Conservation (phyloP, 1,284 basidiomycete species). For the Takashimella koratensis region DNA sequence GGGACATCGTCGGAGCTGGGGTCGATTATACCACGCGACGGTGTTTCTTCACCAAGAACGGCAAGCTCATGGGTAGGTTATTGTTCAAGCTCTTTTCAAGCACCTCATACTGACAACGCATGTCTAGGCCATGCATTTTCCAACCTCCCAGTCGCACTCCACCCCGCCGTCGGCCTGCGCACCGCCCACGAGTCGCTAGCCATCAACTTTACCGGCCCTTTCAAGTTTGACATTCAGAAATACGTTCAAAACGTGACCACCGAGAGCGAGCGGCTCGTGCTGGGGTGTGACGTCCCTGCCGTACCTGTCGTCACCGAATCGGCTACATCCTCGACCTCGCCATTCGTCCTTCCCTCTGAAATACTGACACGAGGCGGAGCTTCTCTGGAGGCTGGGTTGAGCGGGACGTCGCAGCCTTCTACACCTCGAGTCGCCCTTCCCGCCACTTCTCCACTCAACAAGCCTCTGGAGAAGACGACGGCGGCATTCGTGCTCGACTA, state of each 20-base stretch:
- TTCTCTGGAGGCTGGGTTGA: too few species aligned
- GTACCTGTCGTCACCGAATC: slow-evolving; percentile 9
- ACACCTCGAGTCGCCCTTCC: slow-evolving; percentile 2
- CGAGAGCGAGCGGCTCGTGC: slow-evolving; percentile 48
- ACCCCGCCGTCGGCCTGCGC: slow-evolving; percentile 81
- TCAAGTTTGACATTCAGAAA: slow-evolving; percentile 81
- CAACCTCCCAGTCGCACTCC: slow-evolving; percentile 61
- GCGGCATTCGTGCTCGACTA: slow-evolving; percentile 72
- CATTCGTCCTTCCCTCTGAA: too few species aligned
- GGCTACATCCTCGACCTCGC: background rate
- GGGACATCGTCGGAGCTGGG: slow-evolving; percentile 82
- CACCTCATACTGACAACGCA: slow-evolving; percentile 4
- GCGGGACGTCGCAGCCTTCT: background rate
- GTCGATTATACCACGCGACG: slow-evolving; percentile 74
- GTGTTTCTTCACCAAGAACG: slow-evolving; percentile 89
- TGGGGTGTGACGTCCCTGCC: slow-evolving; percentile 13
- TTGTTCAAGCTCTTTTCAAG: slow-evolving; percentile 1
- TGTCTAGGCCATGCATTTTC: slow-evolving; percentile 62
- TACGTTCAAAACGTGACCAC: slow-evolving; percentile 60
- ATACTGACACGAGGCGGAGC: too few species aligned
- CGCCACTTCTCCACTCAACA: slow-evolving; percentile 3
- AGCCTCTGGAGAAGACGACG: slow-evolving; percentile 46
- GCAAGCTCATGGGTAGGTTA: slow-evolving; percentile 63
- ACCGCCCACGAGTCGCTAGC: slow-evolving; percentile 54
- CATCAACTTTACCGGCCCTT: slow-evolving; percentile 77